Base-by-base conservation (phyloP, 202 grass and related monocot genomes). In the Zoysia matrella region DNA sequence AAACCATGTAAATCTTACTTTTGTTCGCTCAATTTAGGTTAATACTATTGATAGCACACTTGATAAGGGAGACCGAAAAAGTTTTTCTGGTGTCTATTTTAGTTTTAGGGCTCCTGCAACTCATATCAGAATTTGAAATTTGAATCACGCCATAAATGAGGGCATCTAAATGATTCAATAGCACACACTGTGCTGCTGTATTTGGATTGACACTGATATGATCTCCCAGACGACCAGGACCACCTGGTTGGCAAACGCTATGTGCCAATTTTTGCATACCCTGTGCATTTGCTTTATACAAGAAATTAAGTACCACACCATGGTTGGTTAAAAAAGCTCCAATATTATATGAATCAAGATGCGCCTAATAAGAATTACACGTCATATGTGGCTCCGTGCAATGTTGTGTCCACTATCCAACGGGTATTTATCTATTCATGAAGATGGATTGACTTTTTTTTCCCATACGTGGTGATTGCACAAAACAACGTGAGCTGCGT, bases 401-500 rank as follows among this genome's bases (percentile, higher is more conserved):
- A 47, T 22, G 45, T 48, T 81, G 51, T 62, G 11, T 40, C 12
- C 72, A 77, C 65, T 36, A 85, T 13, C 43, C 9, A 48, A 72
- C 1, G 30, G 39, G 12, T 45, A 6, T 52, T 76, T 89, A 60
- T 77, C 30, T 71, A 42, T 45, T 76, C 49, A 22, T 5, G 72
- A 67, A 71, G 51, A 52, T 47, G 46, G 57, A 57, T 76, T 81
- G 82, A 85, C 49, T 58, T 80, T 75, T 52, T 40, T 46, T 36
- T 1, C 30, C 30, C 8, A 42, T 39, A 2, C 7, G 48, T 53
- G 57, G 47, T 12, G 11, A 55, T 3, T 6, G 82, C 74, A 74
- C 16, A 62, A 44, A 36, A 14, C 7, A 77, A 39, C 13, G 43
- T 16, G 14, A 75, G 16, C 56, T 48, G 53, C 52, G 58, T 70